A percentile compares a stretch with the other conserved stretches of the same genome.
Conservation (phyloP, 345 rosid species). For the Nephelium lappaceum region DNA sequence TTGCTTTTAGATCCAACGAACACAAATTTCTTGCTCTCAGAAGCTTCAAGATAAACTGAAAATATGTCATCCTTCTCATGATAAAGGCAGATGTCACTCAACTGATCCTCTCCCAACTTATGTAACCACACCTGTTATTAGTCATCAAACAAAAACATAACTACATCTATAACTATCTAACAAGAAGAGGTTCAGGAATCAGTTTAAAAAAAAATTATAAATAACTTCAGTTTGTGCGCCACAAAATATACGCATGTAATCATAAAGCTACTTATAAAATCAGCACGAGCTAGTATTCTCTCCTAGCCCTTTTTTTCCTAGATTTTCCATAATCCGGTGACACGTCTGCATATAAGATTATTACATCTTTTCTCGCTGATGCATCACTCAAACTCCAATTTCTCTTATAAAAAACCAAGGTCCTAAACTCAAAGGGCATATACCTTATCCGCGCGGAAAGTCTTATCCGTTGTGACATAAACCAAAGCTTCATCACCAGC, state of each 20-base stretch:
- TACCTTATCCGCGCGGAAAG: constrained; percentile 89
- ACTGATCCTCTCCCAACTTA: constrained; percentile 75
- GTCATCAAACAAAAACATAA: constrained; percentile 15
- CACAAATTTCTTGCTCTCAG: constrained; percentile 73
- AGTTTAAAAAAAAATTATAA: no score
- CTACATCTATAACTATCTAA: background rate
- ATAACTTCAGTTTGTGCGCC: background rate
- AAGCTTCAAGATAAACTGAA: constrained; percentile 64
- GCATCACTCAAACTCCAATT: no score
- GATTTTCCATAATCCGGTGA: no score
- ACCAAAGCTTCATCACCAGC: constrained; percentile 81
- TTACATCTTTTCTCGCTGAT: no score
- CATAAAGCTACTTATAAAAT: no score
- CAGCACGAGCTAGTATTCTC: no score
- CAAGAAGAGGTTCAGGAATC: background rate
- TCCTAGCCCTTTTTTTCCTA: no score
- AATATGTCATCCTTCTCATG: constrained; percentile 92
- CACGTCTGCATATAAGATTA: no score
- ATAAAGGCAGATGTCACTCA: constrained; percentile 73
- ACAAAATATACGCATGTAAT: no score
- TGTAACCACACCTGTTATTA: constrained; percentile 81
- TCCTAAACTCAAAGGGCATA: constrained; percentile 17
- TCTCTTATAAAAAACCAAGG: no score
- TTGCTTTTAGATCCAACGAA: constrained; percentile 78
- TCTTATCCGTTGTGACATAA: constrained; percentile 83